Base-by-base conservation (phyloP, 176 grass and related monocot genomes). In the Musa acuminata region DNA sequence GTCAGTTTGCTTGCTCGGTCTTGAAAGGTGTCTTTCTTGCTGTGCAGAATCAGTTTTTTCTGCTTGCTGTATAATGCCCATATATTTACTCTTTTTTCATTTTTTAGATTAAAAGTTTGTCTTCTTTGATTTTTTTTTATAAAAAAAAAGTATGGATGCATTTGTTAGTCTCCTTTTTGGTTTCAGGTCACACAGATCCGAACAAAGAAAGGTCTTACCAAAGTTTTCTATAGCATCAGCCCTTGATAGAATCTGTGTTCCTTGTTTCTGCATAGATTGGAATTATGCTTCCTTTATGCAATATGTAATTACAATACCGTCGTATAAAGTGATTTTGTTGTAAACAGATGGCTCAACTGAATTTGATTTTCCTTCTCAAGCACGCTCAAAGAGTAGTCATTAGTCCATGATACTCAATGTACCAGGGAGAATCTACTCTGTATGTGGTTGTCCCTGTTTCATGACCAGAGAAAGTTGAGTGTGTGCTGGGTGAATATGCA, bases 131-230 rank as follows among this genome's bases (percentile, higher is more conserved):
- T 8, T 22, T 76, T 76, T 51, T 10, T 11, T 3, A 22, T 24
- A 24, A 1, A 24, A 24, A 24, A 24, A 24, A 24, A 24, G 2
- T 58, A 57, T 62, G 1, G 29, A 13, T 67, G 3, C 16, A 27
- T 79, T 8, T 80, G 52, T 58, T 9, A n/a, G 10, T 52, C 25
- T 57, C 48, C 49, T 86, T 14, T 27, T 14, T 62, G 75, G n/a
- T 51, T 78, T 52, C 81, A 96, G 93, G 81, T 92, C 29, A 92
- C 89, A 3, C 82, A 86, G 43, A 84, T 96, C 26, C 69, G 93
- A 76, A 91, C 80, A 69, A 96, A 92, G 85, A 96, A 96, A 86
- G 93, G 93, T 12, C 11, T 84, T 24, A 88, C 89, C 10, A 96
- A 90, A 85, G 81, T 96, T 66, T 92, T 71, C 21, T 96, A 96